These are phyloP conservation scores for Venturia nashicola DNA, from an alignment of 2,329 filamentous ascomycete species.

Conservation along the genomic window DNA sequence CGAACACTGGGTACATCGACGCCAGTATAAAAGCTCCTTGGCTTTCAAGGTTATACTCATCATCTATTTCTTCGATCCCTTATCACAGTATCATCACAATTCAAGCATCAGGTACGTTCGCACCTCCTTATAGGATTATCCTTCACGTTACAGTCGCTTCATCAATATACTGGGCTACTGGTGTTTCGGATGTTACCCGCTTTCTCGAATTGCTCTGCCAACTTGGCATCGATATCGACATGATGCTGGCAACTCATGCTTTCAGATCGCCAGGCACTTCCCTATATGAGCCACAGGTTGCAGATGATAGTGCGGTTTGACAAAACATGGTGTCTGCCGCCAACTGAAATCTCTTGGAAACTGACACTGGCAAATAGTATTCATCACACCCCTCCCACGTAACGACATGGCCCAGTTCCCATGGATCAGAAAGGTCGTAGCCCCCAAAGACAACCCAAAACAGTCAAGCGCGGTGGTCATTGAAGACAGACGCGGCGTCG, in stretches of 20 bases:
- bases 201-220: too few relatives aligned
- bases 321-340: too few relatives aligned
- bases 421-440: background rate
- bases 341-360: background rate
- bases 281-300: too few relatives aligned
- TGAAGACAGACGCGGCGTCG: background rate
- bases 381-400: background rate
- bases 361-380: background rate
- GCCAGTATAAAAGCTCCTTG: background rate
- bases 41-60: background rate
- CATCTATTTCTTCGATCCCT: background rate
- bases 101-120: background rate
- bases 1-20: background rate
- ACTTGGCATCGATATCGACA: too few relatives aligned
- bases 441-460: background rate
- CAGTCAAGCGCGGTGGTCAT: background rate
- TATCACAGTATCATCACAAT: background rate
- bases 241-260: too few relatives aligned
- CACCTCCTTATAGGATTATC: too few relatives aligned
- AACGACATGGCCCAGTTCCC: background rate
- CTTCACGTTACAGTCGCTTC: too few relatives aligned
- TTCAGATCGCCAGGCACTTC: too few relatives aligned
- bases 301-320: too few relatives aligned
- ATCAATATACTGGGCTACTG: too few relatives aligned
- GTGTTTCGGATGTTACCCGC: too few relatives aligned